A percentile compares a stretch with the other conserved stretches of the same genome.
phyloP scores from a whole-genome alignment of 257 asterid species.

The Capsicum pubescens region DNA sequence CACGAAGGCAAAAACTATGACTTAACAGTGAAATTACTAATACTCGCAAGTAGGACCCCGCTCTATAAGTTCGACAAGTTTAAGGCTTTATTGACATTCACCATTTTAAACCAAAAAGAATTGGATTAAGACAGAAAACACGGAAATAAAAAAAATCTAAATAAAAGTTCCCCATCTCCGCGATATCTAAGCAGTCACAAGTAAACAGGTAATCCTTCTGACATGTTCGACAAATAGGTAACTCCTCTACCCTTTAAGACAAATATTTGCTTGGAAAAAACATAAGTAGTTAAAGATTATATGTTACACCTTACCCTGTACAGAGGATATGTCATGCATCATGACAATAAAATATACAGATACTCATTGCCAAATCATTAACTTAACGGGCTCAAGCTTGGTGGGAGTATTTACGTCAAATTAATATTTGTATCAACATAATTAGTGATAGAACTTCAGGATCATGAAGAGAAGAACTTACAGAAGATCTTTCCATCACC shows the following conservation, averaged over 20 bases:
- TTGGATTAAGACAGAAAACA: not conserved
- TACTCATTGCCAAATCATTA: not conserved
- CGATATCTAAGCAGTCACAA: too few species aligned
- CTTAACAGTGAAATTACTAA: not conserved
- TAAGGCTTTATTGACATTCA: not conserved
- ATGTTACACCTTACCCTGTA: constrained; percentile 15
- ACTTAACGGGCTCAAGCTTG: constrained; percentile 1
- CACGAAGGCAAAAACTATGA: not conserved
- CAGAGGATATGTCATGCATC: constrained; percentile 3
- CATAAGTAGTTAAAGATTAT: not conserved
- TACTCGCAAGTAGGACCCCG: not conserved
- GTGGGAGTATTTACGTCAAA: not conserved
- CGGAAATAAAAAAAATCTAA: not conserved
- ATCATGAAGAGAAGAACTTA: constrained; percentile 41
- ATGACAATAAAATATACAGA: not conserved
- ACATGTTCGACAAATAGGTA: not conserved
- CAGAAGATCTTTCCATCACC: constrained; percentile 97
- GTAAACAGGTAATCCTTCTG: not conserved
- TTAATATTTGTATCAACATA: constrained; percentile 5
- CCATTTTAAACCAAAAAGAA: not conserved
- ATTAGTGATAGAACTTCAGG: not conserved
- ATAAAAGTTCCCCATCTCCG: too few species aligned
- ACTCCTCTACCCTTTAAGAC: not conserved
- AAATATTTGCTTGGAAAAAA: constrained; percentile 2
- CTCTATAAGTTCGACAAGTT: not conserved